These are phyloP conservation scores for Fusarium musae DNA, from an alignment of 2,329 filamentous ascomycete species.

Conservation along the genomic window DNA sequence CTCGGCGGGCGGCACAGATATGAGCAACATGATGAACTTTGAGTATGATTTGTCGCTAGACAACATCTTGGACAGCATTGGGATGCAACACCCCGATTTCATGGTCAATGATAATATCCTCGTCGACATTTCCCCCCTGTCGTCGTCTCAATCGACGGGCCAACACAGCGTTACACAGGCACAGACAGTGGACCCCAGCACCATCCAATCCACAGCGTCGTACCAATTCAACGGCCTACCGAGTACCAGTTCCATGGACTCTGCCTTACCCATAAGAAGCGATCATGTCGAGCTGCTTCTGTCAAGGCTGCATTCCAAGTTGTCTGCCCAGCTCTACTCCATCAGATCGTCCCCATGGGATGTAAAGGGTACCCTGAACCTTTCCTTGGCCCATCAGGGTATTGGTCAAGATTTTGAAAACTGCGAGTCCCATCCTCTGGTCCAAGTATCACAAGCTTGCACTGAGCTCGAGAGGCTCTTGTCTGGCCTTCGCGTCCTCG, in stretches of 20 bases:
- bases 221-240: background rate
- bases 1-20: background rate
- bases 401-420: background rate
- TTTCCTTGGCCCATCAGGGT: slow-evolving; percentile 57
- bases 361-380: slow-evolving; percentile 62
- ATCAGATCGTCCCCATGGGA: background rate
- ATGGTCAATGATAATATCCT: background rate
- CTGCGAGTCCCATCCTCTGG: slow-evolving; percentile 1
- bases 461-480: slow-evolving; percentile 6
- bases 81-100: background rate
- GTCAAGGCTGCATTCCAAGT: background rate
- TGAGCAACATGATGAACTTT: background rate
- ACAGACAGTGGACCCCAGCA: background rate
- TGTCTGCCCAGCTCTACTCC: slow-evolving; percentile 3
- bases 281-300: background rate
- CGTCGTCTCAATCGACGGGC: background rate
- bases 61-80: background rate
- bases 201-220: background rate
- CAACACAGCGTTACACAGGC: background rate
- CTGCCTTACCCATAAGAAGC: background rate
- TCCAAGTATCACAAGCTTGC: slow-evolving; percentile 1
- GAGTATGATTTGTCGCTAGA: background rate
- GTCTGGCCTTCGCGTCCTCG: background rate
- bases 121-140: background rate
- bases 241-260: background rate